Evolutionary conservation across 192 early-diverging fungal species (phyloP).

Genomic region (Backusella tarrabulga): DNA sequence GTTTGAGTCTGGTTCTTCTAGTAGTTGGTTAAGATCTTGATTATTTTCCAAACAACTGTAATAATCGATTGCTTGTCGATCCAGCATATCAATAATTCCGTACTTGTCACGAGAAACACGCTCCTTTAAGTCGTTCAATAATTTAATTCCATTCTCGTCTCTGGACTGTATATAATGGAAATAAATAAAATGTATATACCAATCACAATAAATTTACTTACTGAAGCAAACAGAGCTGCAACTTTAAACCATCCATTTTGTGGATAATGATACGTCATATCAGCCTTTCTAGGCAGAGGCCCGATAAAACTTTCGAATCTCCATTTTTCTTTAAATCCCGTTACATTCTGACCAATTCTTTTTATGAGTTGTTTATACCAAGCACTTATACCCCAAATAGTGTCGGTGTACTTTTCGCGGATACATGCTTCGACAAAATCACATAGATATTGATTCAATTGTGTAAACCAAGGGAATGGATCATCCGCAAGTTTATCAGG

Average conservation of each 20-base stretch:
- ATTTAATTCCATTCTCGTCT: constrained; percentile 22
- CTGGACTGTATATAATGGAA: not conserved
- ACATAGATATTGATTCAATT: constrained; percentile 3
- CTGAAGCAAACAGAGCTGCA: constrained; percentile 17
- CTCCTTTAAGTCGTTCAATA: not conserved
- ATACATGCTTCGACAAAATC: constrained; percentile 27
- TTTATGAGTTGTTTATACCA: constrained; percentile 20
- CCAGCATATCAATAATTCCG: constrained; percentile 21
- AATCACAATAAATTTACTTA: not conserved
- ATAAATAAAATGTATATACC: not conserved
- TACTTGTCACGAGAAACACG: not conserved
- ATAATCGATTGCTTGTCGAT: constrained; percentile 21
- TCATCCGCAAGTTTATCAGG: not conserved
- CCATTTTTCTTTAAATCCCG: constrained; percentile 14
- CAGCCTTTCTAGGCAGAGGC: constrained; percentile 3
- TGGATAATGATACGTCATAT: not conserved
- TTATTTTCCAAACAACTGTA: constrained; percentile 19
- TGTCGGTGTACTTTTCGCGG: constrained; percentile 13
- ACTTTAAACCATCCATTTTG: constrained; percentile 14
- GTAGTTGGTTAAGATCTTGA: not conserved
- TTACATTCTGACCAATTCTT: not conserved
- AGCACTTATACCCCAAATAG: constrained; percentile 22
- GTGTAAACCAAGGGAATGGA: constrained; percentile 4
- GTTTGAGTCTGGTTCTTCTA: not conserved
- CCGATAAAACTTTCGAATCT: constrained; percentile 16